Base-by-base conservation (phyloP, 108 stramenopile genomes). In the Nitzschia sp. region DNA sequence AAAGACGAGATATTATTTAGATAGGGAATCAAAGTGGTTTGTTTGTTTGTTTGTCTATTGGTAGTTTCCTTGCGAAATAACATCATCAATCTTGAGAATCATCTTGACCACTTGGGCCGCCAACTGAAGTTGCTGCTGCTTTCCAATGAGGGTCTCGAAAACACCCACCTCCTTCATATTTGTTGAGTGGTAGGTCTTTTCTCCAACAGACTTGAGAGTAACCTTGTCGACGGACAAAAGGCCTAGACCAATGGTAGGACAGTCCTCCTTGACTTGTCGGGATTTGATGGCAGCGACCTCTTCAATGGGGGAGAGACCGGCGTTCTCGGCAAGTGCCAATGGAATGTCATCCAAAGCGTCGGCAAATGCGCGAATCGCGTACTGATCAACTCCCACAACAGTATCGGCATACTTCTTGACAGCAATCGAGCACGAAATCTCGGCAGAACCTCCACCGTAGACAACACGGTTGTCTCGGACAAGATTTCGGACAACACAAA, bases 61-160 rank as follows among this genome's bases (percentile, higher is more conserved):
- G 59, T 85, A 80, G 40, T 79, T 67, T 37, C 92, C 92, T 63
- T 77, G 70, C 50, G 91, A 82, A 73, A 99, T 94, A 14, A 98
- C 95, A 79, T 99, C 98, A 65, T 99, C 99, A 79, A 99, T 98
- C 83, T 98, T 98, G 68, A 99, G 87, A 70, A 99, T 97, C 96
- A 99, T 98, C 83, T 98, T 98, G 66, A 98, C 98, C 8, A 99
- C 96, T 81, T 99, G 99, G 17, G 97, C 98, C 40, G 99, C 99
- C 51, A 99, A 77, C 75, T 94, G 94, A 42, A 99, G 72, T 81
- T 99, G 99, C 75, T 98, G 94, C 68, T 98, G 96, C 83, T 99
- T 99, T 55, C 99, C 99, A 82, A 97, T 97, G 62, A 99, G 78
- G 9, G 99, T 99, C 75, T 99, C 99, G 77, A 99, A 99, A 40